phyloP scores from a whole-genome alignment of 169 alveolate genomes.

The Cryptosporidium canis region DNA sequence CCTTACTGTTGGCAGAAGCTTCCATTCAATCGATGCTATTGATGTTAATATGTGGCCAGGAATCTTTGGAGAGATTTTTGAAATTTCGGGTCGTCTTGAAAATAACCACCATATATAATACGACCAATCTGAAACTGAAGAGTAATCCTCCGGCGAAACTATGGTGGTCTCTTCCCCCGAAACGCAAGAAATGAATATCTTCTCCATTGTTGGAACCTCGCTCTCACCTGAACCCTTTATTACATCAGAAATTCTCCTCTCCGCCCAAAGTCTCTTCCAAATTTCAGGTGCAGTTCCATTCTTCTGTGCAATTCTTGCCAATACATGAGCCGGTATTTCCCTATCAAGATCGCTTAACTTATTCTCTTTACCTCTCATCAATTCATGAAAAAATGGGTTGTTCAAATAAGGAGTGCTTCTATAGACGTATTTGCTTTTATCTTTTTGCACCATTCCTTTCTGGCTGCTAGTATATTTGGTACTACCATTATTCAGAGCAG shows the following conservation, averaged over 20 bases:
- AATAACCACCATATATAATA: constrained; percentile 70
- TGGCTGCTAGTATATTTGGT: neutral
- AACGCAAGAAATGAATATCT: constrained; percentile 24
- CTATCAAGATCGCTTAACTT: constrained; percentile 41
- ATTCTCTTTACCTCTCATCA: constrained; percentile 53
- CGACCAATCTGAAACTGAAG: constrained; percentile 58
- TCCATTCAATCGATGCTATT: constrained; percentile 70
- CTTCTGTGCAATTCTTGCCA: constrained; percentile 35
- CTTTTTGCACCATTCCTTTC: neutral
- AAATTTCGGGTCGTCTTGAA: constrained; percentile 54
- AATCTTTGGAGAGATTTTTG: constrained; percentile 47
- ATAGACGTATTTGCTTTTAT: neutral
- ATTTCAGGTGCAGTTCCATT: constrained; percentile 23
- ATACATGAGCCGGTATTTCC: constrained; percentile 24
- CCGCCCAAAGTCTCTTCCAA: constrained; percentile 60
- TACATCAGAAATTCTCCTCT: constrained; percentile 23
- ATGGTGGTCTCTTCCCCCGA: neutral
- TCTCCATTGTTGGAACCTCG: constrained; percentile 15
- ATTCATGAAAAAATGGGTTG: constrained; percentile 55
- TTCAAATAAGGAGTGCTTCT: constrained; percentile 38
- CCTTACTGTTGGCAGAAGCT: constrained; percentile 41
- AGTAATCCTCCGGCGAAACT: constrained; percentile 39
- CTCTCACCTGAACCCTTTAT: neutral
- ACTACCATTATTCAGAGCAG: neutral
- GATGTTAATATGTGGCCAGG: constrained; percentile 55